These are phyloP conservation scores for Zymoseptoria brevis DNA, from an alignment of 2,329 filamentous ascomycete genomes.

Conservation along the genomic window DNA sequence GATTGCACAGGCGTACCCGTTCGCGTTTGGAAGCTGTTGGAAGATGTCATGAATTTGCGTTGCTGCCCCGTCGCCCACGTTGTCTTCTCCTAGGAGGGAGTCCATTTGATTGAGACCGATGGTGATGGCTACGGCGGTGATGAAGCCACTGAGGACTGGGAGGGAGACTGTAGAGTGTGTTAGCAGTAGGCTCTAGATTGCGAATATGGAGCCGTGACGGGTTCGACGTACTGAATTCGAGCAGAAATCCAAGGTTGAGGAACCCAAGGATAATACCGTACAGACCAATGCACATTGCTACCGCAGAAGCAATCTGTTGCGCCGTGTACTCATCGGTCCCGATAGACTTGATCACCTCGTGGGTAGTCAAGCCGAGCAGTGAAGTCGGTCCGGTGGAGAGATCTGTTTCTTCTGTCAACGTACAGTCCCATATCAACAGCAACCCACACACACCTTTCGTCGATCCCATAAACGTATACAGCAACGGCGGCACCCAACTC, in stretches of 20 bases:
- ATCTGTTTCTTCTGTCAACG: conserved; percentile 34
- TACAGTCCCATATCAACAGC: neutral
- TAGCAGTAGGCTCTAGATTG: neutral
- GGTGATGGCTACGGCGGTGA: conserved; percentile 57
- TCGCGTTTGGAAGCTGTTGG: conserved; percentile 47
- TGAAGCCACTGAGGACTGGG: conserved; percentile 57
- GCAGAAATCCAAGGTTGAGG: conserved; percentile 38
- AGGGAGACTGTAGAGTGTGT: conserved; percentile 40
- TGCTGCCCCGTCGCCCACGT: conserved; percentile 46
- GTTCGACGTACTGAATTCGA: conserved; percentile 45
- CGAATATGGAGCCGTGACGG: too few relatives aligned
- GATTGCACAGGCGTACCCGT: conserved; percentile 52
- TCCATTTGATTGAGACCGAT: conserved; percentile 59
- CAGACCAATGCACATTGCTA: conserved; percentile 57
- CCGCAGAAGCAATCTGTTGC: conserved; percentile 51
- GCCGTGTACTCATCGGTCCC: conserved; percentile 44
- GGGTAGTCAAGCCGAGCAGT: conserved; percentile 55
- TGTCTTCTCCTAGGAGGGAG: conserved; percentile 49
- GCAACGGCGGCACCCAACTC: conserved; percentile 49
- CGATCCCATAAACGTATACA: conserved; percentile 55
- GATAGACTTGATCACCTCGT: conserved; percentile 48
- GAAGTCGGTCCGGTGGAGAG: conserved; percentile 58
- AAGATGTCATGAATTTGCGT: conserved; percentile 54
- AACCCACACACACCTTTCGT: conserved; percentile 44
- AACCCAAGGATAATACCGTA: conserved; percentile 53